Evolutionary conservation across 2,329 filamentous ascomycete species (phyloP).

Genomic region (Amesomyces nigricolor): DNA sequence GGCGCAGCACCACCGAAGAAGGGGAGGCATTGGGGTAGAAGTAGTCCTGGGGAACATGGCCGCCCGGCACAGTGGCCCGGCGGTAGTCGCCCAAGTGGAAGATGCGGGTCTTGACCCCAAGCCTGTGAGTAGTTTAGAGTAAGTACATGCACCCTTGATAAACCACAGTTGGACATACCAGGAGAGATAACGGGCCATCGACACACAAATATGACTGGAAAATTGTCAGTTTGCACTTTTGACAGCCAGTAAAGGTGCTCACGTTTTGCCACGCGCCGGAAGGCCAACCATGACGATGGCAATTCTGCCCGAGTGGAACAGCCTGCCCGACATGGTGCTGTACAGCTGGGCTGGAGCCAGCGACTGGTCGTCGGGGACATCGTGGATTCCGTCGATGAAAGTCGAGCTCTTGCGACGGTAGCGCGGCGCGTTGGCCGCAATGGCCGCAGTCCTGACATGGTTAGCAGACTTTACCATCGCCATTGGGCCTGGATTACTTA

Average conservation of each 20-base stretch:
- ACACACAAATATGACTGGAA: constrained; percentile 82
- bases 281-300: constrained; percentile 96
- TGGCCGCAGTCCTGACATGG: constrained; percentile 69
- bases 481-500: constrained; percentile 35
- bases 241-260: constrained; percentile 32
- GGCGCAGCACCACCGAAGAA: constrained; percentile 83
- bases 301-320: constrained; percentile 96
- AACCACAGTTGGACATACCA: constrained; percentile 50
- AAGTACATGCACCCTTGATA: constrained; percentile 9
- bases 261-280: constrained; percentile 93
- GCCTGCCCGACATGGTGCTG: constrained; percentile 92
- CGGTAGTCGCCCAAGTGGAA: constrained; percentile 97
- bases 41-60: constrained; percentile 90
- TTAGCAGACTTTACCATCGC: constrained; percentile 4
- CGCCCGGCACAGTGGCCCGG: constrained; percentile 78
- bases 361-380: constrained; percentile 67
- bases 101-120: constrained; percentile 95
- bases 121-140: constrained; percentile 43
- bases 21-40: constrained; percentile 95
- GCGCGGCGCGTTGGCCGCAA: constrained; percentile 82
- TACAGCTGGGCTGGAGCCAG: constrained; percentile 95
- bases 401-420: constrained; percentile 92
- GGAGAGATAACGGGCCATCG: constrained; percentile 85
- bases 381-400: constrained; percentile 95
- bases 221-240: constrained; percentile 8